Base-by-base conservation (phyloP, 305 asterid genomes). In the Fraxinus xanthoxyloides region DNA sequence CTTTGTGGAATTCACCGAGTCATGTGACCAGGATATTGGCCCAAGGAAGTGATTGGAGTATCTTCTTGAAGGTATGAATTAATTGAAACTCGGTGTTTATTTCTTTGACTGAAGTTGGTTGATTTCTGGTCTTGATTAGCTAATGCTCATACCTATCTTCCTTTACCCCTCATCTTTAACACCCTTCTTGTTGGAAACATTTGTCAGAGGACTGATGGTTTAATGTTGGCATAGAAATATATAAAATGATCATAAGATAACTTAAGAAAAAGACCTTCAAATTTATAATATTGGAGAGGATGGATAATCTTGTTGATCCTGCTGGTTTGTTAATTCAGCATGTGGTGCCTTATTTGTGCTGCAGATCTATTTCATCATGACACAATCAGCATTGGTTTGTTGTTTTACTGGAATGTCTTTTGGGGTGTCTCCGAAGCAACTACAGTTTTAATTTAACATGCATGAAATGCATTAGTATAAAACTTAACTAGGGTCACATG, bases 1-100 rank as follows among this genome's bases (percentile, higher is more conserved):
- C 81, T 75, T 26, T 83, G 81, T 91, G 93, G 97, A 91, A 92
- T 86, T 85, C 88, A 72, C 85, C 88, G 84, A 88, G 85, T 83
- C 88, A 69, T 80, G 54, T 94, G 61, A 76, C 87, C 80, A 91
- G 86, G 81, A 90, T 92, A 78, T 84, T 96, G 84, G 95, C 95
- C 61, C 91, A 82, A 83, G 98, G 97, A 86, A 92, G 90, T 85
- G 96, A 93, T 78, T 96, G 98, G 98, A 75, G 77, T 77, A 87
- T 89, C 83, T 94, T 96, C 88, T 82, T 96, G 65, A 89, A 87
- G 97, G 99, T 94, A 88, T 43, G 74, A 54, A 36, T 75, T 67
- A 31, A 77, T 63, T 76, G 80, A 81, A 56, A 81, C 79, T 61
- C 43, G 36, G 36, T 77, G 77, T 26, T 30, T 77, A 24, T 17